Evolutionary conservation across 73 alveolate genomes (phyloP), one percentile per base, ranked within the genome.

Genomic region (Symbiodinium pilosum): DNA sequence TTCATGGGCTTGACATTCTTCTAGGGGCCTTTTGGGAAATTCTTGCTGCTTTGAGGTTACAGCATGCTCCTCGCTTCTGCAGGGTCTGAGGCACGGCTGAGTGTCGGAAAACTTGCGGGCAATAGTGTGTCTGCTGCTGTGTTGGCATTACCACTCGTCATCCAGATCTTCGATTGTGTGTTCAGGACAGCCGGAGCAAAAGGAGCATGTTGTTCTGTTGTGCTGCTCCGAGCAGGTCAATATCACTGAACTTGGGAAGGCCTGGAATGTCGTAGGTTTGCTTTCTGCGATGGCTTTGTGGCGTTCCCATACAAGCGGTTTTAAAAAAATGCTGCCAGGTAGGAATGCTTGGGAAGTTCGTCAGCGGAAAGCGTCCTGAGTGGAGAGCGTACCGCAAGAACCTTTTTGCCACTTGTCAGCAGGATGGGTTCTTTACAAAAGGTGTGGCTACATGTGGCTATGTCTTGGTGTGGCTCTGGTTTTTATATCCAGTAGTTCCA

Each of bases 351-450:
- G 77, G 77, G 77, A 64, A 64, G 77, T 64, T 64, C 77, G 28
- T 64, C 77, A 64, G 77, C 40, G 77, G 77, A 36, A 64, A 64
- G 77, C 36, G 21, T 32, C 77, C 77, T 7, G 77, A 7, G 40
- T 64, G 77, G 77, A 64, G 77, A 26, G 77, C 77, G 38, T 64
- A 64, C 77, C 77, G 77, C 36, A 64, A 64, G 77, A 64, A 64
- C 77, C 77, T 64, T 26, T 64, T 21, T 36, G 77, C 32, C 38
- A 24, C 77, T 54, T 30, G 26, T 21, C 71, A 3, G 71, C 26
- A 21, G 21, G 32, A 64, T 26, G 77, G 77, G 7, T 5, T 64
- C 7, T n/a, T n/a, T n/a, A n/a, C n/a, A n/a, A n/a, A n/a, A n/a
- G n/a, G n/a, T n/a, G n/a, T n/a, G n/a, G n/a, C n/a, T n/a, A n/a